Evolutionary conservation across 2,329 filamentous ascomycete genomes (phyloP), one percentile per base, ranked within the genome.

Genomic region (Pestalotiopsis fici): DNA sequence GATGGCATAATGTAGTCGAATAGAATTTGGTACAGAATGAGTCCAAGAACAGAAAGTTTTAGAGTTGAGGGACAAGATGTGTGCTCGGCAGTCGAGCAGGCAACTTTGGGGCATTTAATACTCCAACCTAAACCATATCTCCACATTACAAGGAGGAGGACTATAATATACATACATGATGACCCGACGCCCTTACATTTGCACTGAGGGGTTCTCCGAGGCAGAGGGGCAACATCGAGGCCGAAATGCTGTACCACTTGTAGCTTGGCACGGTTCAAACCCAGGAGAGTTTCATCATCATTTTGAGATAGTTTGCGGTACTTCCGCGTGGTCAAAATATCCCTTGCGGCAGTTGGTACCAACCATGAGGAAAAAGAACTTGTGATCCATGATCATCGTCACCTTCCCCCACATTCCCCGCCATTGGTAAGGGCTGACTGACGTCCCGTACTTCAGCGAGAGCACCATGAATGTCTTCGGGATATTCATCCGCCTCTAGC

Each of bases 1-100:
- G 61, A 59, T 21, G 69, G 65, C 76, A 77, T 78, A 39, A 27
- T 66, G 15, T 59, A 61, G 11, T 54, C 15, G 39, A 39, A 35
- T 25, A 60, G 54, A 15, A 23, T 56, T 9, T 4, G n/a, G n/a
- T n/a, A n/a, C n/a, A n/a, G n/a, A n/a, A n/a, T n/a, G n/a, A n/a
- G n/a, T n/a, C n/a, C n/a, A 18, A 5, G 39, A 7, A 23, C 9
- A 6, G 43, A 18, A 50, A 23, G 18, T n/a, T 50, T 6, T 50
- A 3, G 31, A 35, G 6, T 50, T n/a, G 43, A 21, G 9, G 21
- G 43, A 3, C n/a, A 9, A 9, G n/a, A 15, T n/a, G 43, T 9
- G 18, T 23, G 15, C 43, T 50, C 6, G 21, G n/a, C n/a, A 9
- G n/a, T n/a, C 6, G n/a, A 50, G 15, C 18, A 6, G 43, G 43